These are phyloP conservation scores for Candida vaughaniae DNA, from an alignment of 805 yeast genomes.

Conservation along the genomic window DNA sequence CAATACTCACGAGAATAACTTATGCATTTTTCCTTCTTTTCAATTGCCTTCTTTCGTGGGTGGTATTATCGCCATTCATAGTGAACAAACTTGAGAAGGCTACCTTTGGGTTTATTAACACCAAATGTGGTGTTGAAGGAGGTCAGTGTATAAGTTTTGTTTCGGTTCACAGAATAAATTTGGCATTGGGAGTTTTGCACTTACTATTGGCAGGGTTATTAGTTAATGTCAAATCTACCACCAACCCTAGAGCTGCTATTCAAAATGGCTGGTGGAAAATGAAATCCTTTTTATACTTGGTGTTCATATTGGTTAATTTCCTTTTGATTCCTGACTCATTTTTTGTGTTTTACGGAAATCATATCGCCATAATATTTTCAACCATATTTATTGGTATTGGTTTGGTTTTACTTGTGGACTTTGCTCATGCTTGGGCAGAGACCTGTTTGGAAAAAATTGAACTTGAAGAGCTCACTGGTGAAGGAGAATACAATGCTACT, in stretches of 20 bases:
- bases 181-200: conserved; percentile 82
- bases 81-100: conserved; percentile 69
- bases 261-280: conserved; percentile 93
- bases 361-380: conserved; percentile 80
- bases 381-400: conserved; percentile 88
- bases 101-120: conserved; percentile 65
- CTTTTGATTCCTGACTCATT: conserved; percentile 78
- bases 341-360: conserved; percentile 87
- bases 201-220: conserved; percentile 64
- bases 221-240: conserved; percentile 72
- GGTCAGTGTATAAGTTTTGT: conserved; percentile 83
- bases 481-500: conserved; percentile 45
- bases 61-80: conserved; percentile 82
- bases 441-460: conserved; percentile 90
- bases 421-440: conserved; percentile 99
- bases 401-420: conserved; percentile 84
- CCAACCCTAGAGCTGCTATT: conserved; percentile 72
- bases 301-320: conserved; percentile 61
- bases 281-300: conserved; percentile 62
- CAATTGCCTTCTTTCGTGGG: conserved; percentile 87
- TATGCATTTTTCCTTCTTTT: conserved; percentile 78
- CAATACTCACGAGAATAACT: conserved; percentile 79
- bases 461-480: conserved; percentile 58
- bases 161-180: conserved; percentile 89
- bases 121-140: conserved; percentile 69